Base-by-base conservation (phyloP, 2,329 filamentous ascomycete species). In the Elsinoe fawcettii region DNA sequence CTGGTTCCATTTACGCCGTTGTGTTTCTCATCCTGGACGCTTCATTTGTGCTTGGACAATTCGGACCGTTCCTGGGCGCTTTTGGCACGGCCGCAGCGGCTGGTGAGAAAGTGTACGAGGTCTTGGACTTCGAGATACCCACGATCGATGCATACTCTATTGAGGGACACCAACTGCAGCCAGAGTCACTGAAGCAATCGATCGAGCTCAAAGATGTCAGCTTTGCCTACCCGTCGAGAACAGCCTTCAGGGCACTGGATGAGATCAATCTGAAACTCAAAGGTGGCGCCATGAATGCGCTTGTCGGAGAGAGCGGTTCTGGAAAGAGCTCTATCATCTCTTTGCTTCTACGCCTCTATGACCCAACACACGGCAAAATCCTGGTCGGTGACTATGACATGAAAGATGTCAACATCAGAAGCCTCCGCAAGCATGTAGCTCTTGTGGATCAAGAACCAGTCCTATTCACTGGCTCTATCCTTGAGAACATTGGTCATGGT, bases 1-100 rank as follows among this genome's bases (percentile, higher is more conserved):
- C 77, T 23, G 77, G 78, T 32, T 79, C 77, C 1, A 74, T 83
- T 14, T 85, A 85, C 62, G 83, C 82, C 0, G 82, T 85, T 27
- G 81, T 85, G 11, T 82, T 85, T 55, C 71, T 86, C 27, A 79
- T 85, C 9, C 74, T 85, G 1, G 83, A 86, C 61, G 81, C 81
- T 23, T 82, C 81, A 7, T 80, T 86, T 51, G 77, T 86, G 32
- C 74, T 86, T 22, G 81, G 83, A 27, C 77, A 79, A 55, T 80
- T 85, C 51, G 82, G 82, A 0, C 84, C 84, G 0, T 77, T 85
- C 51, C 70, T 87, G 12, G 81, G 83, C 68, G 77, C 66, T 63
- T 80, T 74, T 65, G 74, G 72, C 67, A 71, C 71, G 30, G 82
- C 83, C 0, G 75, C 80, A 1, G 75, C 80, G 1, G 75, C 77